Conservation (phyloP, 495 filamentous ascomycete genomes). For the Penicillium steckii region DNA sequence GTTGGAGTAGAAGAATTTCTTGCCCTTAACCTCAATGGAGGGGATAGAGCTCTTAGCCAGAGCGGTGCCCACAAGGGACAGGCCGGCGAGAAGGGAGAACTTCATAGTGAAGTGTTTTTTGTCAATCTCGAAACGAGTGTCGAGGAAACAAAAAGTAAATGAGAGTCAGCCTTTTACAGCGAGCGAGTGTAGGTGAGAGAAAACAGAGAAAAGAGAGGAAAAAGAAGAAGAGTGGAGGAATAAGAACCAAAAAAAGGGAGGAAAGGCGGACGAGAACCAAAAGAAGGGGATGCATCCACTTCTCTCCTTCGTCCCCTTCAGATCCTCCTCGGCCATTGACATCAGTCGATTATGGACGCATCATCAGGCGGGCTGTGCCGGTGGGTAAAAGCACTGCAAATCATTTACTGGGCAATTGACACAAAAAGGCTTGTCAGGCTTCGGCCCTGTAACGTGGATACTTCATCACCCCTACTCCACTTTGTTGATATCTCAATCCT, state of each 20-base stretch:
- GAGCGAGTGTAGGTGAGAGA: constrained; percentile 2
- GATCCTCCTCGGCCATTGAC: background rate
- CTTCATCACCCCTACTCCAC: background rate
- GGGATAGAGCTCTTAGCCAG: constrained; percentile 54
- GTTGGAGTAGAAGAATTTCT: constrained; percentile 71
- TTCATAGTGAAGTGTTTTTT: constrained; percentile 46
- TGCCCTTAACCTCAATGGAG: constrained; percentile 60
- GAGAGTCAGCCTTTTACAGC: constrained; percentile 1
- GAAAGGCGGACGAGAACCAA: constrained; percentile 6
- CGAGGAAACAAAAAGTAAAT: constrained; percentile 18
- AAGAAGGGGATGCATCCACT: background rate
- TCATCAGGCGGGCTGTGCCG: constrained; percentile 25
- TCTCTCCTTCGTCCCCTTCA: background rate
- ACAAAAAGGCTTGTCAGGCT: constrained; percentile 1
- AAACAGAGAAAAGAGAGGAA: constrained; percentile 16
- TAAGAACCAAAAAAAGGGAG: constrained; percentile 9
- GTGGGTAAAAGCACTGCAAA: constrained; percentile 13
- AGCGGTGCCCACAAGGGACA: constrained; percentile 51
- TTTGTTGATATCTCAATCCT: background rate
- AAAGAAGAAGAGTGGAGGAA: constrained; percentile 14
- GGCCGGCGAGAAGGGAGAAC: constrained; percentile 46
- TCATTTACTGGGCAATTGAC: constrained; percentile 3
- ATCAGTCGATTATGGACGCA: constrained; percentile 9
- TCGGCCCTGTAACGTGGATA: constrained; percentile 9
- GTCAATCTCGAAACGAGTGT: constrained; percentile 11